phyloP scores from a whole-genome alignment of 345 rosid genomes.

The Eucalyptus melliodora region DNA sequence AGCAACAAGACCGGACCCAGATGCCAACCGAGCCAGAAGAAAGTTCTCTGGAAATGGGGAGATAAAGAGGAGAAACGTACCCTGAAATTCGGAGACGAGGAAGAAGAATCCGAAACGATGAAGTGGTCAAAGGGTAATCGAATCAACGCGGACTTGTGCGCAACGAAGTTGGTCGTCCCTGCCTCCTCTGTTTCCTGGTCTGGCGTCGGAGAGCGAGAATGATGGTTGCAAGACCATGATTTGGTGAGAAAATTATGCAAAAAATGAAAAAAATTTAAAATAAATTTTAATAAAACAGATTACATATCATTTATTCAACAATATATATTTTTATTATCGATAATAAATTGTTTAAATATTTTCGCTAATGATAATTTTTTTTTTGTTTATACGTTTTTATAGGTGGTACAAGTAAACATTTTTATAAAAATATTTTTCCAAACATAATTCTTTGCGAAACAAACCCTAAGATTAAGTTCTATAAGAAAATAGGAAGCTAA shows the following conservation, averaged over 20 bases:
- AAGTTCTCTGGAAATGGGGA: not conserved
- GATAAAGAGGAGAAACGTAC: not conserved
- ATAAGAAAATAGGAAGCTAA: no score
- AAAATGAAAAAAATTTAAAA: not conserved
- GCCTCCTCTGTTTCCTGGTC: not conserved
- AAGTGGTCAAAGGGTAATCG: not conserved
- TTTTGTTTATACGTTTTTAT: accelerated
- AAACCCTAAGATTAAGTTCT: not conserved
- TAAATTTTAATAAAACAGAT: not conserved
- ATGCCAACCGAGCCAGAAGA: not conserved
- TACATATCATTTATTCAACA: no score
- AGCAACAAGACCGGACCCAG: not conserved
- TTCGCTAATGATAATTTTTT: accelerated
- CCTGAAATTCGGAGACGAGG: not conserved
- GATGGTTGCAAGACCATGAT: not conserved
- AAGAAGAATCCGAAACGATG: not conserved
- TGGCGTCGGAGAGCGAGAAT: not conserved
- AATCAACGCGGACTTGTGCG: not conserved
- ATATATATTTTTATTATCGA: no score
- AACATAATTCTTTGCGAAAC: accelerated
- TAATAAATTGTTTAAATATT: no score
- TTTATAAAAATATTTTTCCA: not conserved
- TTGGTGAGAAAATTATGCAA: not conserved
- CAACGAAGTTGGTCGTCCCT: not conserved
- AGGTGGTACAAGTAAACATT: accelerated